Evolutionary conservation across 148 eudicot genomes (phyloP).

Genomic region (Vaccinium darrowii): DNA sequence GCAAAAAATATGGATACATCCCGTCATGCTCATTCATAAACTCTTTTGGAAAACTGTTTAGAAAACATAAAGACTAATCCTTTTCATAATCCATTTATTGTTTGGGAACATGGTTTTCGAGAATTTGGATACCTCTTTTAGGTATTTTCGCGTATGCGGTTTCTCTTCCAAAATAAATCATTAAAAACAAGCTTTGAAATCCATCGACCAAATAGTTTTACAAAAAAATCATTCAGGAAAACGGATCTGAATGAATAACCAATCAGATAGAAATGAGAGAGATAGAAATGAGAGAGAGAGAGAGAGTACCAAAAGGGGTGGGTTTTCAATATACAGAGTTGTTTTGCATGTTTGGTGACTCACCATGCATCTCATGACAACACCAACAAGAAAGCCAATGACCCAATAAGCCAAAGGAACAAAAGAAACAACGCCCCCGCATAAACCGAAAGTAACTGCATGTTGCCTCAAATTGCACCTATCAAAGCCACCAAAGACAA

Average conservation of each 20-base stretch:
- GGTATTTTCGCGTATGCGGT: background rate
- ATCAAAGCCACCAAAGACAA: slow-evolving; percentile 3
- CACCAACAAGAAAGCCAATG: background rate
- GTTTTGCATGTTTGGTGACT: background rate
- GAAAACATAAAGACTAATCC: background rate
- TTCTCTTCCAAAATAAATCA: background rate
- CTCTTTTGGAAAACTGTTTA: background rate
- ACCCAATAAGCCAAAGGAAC: background rate
- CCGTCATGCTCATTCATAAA: background rate
- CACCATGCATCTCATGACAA: slow-evolving; percentile 1
- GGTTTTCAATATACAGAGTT: background rate
- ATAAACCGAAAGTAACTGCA: background rate
- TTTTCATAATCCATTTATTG: background rate
- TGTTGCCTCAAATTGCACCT: background rate
- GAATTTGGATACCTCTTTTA: too few relatives aligned
- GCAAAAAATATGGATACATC: background rate
- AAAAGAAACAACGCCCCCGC: background rate
- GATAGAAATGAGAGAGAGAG: background rate
- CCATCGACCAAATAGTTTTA: background rate
- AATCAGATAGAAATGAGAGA: background rate
- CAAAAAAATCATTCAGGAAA: background rate
- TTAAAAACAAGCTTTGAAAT: background rate
- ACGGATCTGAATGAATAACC: background rate
- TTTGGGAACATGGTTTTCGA: background rate
- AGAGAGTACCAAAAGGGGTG: background rate